Conservation (phyloP, 495 filamentous ascomycete genomes). For the Cercophora samala region DNA sequence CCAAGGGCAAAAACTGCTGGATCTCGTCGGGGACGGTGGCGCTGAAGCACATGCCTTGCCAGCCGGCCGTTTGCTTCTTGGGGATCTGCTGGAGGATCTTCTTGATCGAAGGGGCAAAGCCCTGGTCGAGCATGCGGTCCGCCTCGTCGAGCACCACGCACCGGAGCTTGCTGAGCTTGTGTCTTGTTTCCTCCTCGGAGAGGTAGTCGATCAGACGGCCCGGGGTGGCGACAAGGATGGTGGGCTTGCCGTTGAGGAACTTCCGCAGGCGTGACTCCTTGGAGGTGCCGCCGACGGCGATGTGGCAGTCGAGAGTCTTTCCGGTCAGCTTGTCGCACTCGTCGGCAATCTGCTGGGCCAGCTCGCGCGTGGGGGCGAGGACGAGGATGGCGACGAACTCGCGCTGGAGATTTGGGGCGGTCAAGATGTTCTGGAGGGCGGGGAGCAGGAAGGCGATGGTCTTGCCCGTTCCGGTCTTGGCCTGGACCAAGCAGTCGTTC, state of each 20-base stretch:
- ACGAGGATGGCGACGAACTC: slow-evolving; percentile 61
- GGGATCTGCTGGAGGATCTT: slow-evolving; percentile 74
- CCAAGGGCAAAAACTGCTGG: slow-evolving; percentile 89
- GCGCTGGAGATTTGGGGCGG: slow-evolving; percentile 45
- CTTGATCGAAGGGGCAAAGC: slow-evolving; percentile 84
- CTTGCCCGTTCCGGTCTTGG: slow-evolving; percentile 90
- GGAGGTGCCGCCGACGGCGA: slow-evolving; percentile 95
- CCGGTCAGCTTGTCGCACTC: slow-evolving; percentile 65
- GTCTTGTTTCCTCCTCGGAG: slow-evolving; percentile 72
- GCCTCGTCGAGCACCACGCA: slow-evolving; percentile 84
- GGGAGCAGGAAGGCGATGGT: slow-evolving; percentile 89
- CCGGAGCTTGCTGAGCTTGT: slow-evolving; percentile 67
- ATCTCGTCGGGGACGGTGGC: slow-evolving; percentile 89
- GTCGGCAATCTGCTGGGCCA: slow-evolving; percentile 86
- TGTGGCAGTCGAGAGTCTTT: slow-evolving; percentile 76
- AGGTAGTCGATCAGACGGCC: slow-evolving; percentile 87
- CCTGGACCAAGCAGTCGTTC: slow-evolving; percentile 69
- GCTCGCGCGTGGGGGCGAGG: slow-evolving; percentile 84
- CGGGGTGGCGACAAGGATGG: slow-evolving; percentile 86
- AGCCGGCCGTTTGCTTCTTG: slow-evolving; percentile 43
- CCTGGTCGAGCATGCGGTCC: slow-evolving; percentile 93
- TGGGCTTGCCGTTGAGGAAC: slow-evolving; percentile 62
- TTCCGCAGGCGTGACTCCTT: slow-evolving; percentile 78
- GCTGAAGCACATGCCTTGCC: slow-evolving; percentile 91
- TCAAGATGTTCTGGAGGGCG: slow-evolving; percentile 58